Conservation (phyloP, 768 basidiomycete species). For the Collybia mongolica region DNA sequence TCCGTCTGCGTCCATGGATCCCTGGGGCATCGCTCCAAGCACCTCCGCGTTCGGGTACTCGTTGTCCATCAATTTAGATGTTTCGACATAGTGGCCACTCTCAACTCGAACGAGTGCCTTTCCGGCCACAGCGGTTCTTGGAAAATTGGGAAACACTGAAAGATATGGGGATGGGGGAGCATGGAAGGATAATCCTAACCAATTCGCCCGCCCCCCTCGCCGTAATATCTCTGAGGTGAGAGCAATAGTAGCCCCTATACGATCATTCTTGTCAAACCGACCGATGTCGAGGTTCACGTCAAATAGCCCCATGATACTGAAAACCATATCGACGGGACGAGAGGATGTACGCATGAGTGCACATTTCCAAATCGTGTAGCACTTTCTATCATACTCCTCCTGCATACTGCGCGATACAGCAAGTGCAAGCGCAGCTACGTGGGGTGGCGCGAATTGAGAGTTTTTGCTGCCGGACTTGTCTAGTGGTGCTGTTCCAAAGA, state of each 20-base stretch:
- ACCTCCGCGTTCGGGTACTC: conserved; percentile 1
- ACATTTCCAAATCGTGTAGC: not conserved
- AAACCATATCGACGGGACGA: conserved; percentile 1
- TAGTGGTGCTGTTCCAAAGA: no score
- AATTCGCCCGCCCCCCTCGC: not conserved
- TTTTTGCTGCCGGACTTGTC: no score
- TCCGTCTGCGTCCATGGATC: not conserved
- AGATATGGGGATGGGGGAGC: not conserved
- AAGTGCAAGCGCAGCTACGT: no score
- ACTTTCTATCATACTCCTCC: no score
- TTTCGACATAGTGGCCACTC: no score
- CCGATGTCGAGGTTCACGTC: not conserved
- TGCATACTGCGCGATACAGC: no score
- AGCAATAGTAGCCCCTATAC: conserved; percentile 3
- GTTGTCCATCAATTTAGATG: not conserved
- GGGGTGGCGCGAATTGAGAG: no score
- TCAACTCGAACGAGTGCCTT: not conserved
- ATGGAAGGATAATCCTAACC: conserved; percentile 3
- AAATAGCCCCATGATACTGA: no score
- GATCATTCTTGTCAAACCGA: not conserved
- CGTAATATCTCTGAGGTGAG: conserved; percentile 1
- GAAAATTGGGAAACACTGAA: not conserved
- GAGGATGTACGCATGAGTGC: conserved; percentile 1
- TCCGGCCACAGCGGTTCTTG: not conserved
- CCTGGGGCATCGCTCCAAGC: not conserved